These are phyloP conservation scores for Candida anutae DNA, from an alignment of 1,139 yeast genomes.

Conservation along the genomic window DNA sequence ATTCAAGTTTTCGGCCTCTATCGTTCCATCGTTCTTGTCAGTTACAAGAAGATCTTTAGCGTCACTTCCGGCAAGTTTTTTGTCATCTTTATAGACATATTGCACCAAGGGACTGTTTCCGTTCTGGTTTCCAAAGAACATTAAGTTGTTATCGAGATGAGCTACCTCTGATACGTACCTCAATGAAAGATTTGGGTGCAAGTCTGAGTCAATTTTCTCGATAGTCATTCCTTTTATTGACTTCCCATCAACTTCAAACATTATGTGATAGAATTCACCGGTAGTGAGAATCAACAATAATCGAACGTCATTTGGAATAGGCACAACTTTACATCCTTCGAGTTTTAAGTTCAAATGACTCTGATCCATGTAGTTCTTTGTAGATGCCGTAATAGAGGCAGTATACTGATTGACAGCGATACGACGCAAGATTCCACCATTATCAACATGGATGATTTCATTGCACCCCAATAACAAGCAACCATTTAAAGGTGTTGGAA, in stretches of 20 bases:
- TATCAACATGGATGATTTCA: constrained; percentile 71
- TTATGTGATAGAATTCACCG: constrained; percentile 46
- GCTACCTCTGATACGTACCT: constrained; percentile 28
- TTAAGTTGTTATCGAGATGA: constrained; percentile 24
- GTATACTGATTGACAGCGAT: constrained; percentile 58
- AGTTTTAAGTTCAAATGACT: constrained; percentile 45
- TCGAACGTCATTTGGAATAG: constrained; percentile 41
- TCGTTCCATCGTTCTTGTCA: constrained; percentile 4
- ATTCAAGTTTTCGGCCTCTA: constrained; percentile 9
- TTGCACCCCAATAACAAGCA: constrained; percentile 69
- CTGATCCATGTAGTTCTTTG: constrained; percentile 44
- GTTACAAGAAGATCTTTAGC: not conserved
- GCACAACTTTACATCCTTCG: constrained; percentile 47
- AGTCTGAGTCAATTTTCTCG: constrained; percentile 18
- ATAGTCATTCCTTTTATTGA: constrained; percentile 30
- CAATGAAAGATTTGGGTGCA: constrained; percentile 15
- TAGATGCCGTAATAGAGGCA: constrained; percentile 41
- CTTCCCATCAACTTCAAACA: constrained; percentile 46
- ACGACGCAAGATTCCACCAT: constrained; percentile 68
- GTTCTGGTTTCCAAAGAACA: constrained; percentile 28
- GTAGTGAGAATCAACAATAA: constrained; percentile 43
- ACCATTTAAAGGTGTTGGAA: constrained; percentile 65
- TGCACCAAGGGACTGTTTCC: constrained; percentile 32
- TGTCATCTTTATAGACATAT: constrained; percentile 17
- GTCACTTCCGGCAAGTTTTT: constrained; percentile 1